Percentiles rank a stretch among this genome's conserved stretches.
phyloP scores from a whole-genome alignment of 805 yeast species.

The Schwanniomyces vanrijiae region DNA sequence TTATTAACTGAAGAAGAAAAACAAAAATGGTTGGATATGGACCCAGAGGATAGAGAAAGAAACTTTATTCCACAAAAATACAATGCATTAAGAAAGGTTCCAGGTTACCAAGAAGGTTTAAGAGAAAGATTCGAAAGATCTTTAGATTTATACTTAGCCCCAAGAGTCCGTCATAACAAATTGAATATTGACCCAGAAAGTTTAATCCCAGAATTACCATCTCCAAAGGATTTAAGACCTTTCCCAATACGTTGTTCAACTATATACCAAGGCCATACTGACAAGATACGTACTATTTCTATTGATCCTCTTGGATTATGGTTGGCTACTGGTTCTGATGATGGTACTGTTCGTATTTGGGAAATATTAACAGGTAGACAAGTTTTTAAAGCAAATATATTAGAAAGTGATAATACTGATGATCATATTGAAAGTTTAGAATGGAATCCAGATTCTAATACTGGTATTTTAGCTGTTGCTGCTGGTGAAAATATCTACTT shows the following conservation, averaged over 20 bases:
- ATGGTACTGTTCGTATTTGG: conserved; percentile 95
- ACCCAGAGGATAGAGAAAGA: conserved; percentile 74
- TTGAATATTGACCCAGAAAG: conserved; percentile 95
- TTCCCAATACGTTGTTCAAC: conserved; percentile 93
- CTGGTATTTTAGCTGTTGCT: conserved; percentile 81
- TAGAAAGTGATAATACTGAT: conserved; percentile 57
- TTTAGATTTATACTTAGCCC: conserved; percentile 87
- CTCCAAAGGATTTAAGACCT: conserved; percentile 94
- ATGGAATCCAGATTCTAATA: conserved; percentile 81
- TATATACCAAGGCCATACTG: conserved; percentile 77
- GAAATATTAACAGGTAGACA: conserved; percentile 94
- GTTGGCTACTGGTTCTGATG: conserved; percentile 98
- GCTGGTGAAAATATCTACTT: conserved; percentile 80
- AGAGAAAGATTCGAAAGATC: conserved; percentile 94
- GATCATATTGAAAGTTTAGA: conserved; percentile 79
- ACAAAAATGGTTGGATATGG: conserved; percentile 65
- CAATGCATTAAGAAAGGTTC: conserved; percentile 82
- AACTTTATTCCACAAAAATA: conserved; percentile 83
- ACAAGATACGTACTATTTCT: conserved; percentile 76
- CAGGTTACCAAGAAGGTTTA: conserved; percentile 83
- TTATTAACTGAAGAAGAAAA: conserved; percentile 76
- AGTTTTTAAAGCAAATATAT: conserved; percentile 62
- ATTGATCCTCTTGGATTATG: conserved; percentile 90
- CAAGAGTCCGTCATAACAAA: conserved; percentile 89
- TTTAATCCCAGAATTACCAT: conserved; percentile 91